Conservation (phyloP, 805 yeast genomes). For the Saccharomycopsis selenospora region DNA sequence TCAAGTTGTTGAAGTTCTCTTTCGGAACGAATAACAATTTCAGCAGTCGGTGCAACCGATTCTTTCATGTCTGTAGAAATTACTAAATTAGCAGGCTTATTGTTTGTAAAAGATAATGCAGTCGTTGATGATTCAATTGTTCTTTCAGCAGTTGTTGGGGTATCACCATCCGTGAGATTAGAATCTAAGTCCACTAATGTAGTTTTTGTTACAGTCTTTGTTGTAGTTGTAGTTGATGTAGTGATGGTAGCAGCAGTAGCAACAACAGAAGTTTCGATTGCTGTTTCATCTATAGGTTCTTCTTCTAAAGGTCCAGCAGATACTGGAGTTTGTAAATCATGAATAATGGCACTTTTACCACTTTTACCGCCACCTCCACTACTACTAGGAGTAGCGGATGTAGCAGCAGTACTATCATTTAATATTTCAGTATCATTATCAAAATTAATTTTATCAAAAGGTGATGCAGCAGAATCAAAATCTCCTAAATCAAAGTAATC, state of each 20-base stretch:
- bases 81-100: no score
- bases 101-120: no score
- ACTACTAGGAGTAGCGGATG: not conserved
- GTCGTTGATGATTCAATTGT: no score
- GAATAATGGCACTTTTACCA: no score
- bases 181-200: not conserved
- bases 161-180: not conserved
- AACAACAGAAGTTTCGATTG: no score
- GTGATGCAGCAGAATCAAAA: not conserved
- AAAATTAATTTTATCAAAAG: not conserved
- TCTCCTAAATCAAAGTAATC: not conserved
- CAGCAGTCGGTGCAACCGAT: no score
- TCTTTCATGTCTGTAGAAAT: no score
- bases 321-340: not conserved
- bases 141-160: not conserved
- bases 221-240: not conserved
- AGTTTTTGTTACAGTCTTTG: not conserved
- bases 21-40: conserved; percentile 30
- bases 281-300: no score
- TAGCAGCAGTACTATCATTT: not conserved
- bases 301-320: not conserved
- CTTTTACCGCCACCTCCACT: no score
- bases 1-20: conserved; percentile 40
- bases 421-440: not conserved
- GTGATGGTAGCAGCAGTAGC: not conserved